These are phyloP conservation scores for Apiosordaria backusii DNA, from an alignment of 495 filamentous ascomycete species.

Conservation along the genomic window DNA sequence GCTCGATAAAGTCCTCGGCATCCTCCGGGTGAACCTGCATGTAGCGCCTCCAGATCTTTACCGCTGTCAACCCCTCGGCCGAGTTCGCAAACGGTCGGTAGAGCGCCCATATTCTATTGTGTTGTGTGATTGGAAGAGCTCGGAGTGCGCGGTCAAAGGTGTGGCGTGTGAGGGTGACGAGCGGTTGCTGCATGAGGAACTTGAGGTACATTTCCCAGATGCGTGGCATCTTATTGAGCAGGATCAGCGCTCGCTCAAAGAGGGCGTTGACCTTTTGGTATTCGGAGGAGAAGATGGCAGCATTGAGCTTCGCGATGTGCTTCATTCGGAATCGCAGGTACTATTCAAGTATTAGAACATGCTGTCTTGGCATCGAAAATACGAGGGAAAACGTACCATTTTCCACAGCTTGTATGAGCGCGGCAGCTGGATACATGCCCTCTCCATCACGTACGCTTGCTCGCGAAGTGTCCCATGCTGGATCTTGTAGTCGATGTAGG, in stretches of 20 bases:
- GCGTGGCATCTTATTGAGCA: conserved; percentile 97
- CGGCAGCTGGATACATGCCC: conserved; percentile 83
- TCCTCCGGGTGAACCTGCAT: conserved; percentile 98
- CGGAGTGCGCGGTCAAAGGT: conserved; percentile 94
- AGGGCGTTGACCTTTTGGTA: conserved; percentile 92
- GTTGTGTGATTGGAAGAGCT: conserved; percentile 93
- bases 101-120: conserved; percentile 93
- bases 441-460: conserved; percentile 92
- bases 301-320: conserved; percentile 79
- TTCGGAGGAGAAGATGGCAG: conserved; percentile 74
- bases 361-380: not conserved
- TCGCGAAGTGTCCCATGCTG: conserved; percentile 83
- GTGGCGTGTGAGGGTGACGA: conserved; percentile 83
- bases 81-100: conserved; percentile 92
- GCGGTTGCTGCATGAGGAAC: conserved; percentile 85
- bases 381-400: conserved; percentile 55
- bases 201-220: conserved; percentile 98
- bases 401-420: conserved; percentile 99
- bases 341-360: conserved; percentile 41
- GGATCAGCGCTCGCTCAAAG: conserved; percentile 88
- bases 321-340: conserved; percentile 84
- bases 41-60: conserved; percentile 92
- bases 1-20: conserved; percentile 88
- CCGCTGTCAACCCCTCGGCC: conserved; percentile 83
- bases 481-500: conserved; percentile 88